phyloP scores from a whole-genome alignment of 192 early-diverging fungal species.

The Coemansia sp. region DNA sequence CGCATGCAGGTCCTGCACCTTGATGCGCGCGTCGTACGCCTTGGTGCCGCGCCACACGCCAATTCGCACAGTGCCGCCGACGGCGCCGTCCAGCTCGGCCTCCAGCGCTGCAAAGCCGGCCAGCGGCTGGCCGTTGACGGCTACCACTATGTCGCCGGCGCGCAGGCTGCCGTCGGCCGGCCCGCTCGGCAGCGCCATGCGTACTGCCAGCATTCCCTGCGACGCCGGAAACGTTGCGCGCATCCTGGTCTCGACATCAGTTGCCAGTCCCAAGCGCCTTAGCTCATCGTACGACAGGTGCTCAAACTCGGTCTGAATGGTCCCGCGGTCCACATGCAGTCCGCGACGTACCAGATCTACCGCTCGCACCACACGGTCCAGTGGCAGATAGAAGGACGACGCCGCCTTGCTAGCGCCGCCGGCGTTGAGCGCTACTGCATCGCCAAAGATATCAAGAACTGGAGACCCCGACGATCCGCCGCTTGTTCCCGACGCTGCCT shows the following conservation, averaged over 20 bases:
- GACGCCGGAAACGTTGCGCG: conserved; percentile 67
- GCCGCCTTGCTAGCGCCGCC: conserved; percentile 70
- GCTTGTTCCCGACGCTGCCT: conserved; percentile 74
- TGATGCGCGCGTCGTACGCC: conserved; percentile 46
- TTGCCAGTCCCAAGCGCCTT: conserved; percentile 67
- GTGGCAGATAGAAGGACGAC: conserved; percentile 72
- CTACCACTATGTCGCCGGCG: conserved; percentile 72
- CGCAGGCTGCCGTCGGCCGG: conserved; percentile 67
- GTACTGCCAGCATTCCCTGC: conserved; percentile 71
- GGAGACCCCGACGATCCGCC: conserved; percentile 80
- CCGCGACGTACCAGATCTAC: conserved; percentile 61
- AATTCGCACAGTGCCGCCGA: conserved; percentile 55
- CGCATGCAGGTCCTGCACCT: conserved; percentile 69
- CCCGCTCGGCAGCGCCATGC: conserved; percentile 64
- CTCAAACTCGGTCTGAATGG: conserved; percentile 75
- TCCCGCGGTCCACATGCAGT: conserved; percentile 67
- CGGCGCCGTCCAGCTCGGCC: conserved; percentile 58
- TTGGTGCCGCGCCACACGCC: conserved; percentile 64
- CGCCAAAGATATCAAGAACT: conserved; percentile 77
- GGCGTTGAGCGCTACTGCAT: conserved; percentile 75
- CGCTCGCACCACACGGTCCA: conserved; percentile 70
- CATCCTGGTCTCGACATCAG: conserved; percentile 63
- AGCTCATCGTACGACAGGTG: conserved; percentile 76
- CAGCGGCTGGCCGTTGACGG: conserved; percentile 60
- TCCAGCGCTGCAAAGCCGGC: conserved; percentile 70